Base-by-base conservation (phyloP, 768 basidiomycete species). In the Lyophyllum semitale region DNA sequence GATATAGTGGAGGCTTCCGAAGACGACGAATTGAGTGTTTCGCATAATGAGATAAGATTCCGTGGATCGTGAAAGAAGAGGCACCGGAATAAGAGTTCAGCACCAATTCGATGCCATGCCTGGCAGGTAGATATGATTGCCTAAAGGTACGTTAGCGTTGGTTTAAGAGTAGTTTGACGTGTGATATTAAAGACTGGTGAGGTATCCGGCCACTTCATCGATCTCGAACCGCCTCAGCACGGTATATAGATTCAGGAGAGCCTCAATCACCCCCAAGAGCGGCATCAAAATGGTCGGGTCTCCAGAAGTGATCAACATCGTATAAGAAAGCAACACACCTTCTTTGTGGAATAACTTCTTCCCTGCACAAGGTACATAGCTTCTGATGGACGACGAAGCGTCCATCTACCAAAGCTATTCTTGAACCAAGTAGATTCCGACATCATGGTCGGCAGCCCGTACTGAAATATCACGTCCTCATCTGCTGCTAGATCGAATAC, bases 401-500 rank as follows among this genome's bases (percentile, higher is more conserved):
- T 57, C 89, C 89, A 91, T 26, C 77, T 70, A 4, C 71, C 70
- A 26, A 69, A 69, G 3, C 77, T 63, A 12, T 76, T 74, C 59
- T 77, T 83, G 66, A 75, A 81, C 90, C 90, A 92, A 25, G 81
- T 80, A 0, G 83, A 84, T 58, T 81, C 79, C 11, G 84, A 79
- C 78, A 89, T 79, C 48, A 76, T 73, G 0, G 83, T 86, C 7
- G 86, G 87, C 8, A 89, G 67, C 0, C 78, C 79, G 48, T 79
- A 77, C 59, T 82, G 80, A 58, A 87, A 83, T 30, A 90, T 77
- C n/a, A 81, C 73, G 59, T 88, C 84, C 62, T 90, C 88, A 48
- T 88, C 85, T 5, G 84, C 80, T 1, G 88, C 87, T 23, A 87
- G 74, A 62, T 86, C 80, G 63, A 91, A 91, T 7, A 91, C 88